Conservation (phyloP, 495 filamentous ascomycete genomes). For the Cercophora newfieldiana region DNA sequence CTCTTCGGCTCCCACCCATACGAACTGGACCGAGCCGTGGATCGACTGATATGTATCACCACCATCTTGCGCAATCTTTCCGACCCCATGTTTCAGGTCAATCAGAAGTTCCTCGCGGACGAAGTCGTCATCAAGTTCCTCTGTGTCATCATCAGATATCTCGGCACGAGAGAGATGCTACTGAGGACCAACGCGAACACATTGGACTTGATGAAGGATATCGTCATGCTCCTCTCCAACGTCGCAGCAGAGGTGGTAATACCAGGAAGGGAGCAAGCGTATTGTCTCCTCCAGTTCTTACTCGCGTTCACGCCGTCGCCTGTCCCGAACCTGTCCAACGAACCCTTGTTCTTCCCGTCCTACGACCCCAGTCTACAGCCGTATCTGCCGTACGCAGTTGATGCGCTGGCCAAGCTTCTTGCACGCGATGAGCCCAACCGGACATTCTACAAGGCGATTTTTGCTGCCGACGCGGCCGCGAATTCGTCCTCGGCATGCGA, state of each 20-base stretch:
- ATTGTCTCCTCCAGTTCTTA: slow-evolving; percentile 84
- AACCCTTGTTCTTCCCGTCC: slow-evolving; percentile 69
- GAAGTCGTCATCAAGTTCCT: slow-evolving; percentile 76
- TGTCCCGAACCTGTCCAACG: slow-evolving; percentile 52
- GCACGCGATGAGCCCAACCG: slow-evolving; percentile 93
- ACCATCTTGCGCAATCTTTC: slow-evolving; percentile 93
- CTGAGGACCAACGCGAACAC: slow-evolving; percentile 78
- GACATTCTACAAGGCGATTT: slow-evolving; percentile 75
- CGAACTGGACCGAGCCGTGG: slow-evolving; percentile 81
- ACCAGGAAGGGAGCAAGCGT: slow-evolving; percentile 83
- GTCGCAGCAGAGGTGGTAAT: slow-evolving; percentile 76
- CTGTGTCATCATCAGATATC: slow-evolving; percentile 74
- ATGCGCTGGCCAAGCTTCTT: slow-evolving; percentile 86
- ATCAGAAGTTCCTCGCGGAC: slow-evolving; percentile 69
- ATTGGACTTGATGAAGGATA: slow-evolving; percentile 95
- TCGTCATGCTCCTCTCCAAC: slow-evolving; percentile 85
- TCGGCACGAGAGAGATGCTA: slow-evolving; percentile 88
- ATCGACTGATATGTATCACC: slow-evolving; percentile 84
- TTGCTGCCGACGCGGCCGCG: slow-evolving; percentile 62
- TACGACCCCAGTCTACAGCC: slow-evolving; percentile 80
- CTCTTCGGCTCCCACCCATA: slow-evolving; percentile 77
- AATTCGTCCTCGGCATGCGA: slow-evolving; percentile 62
- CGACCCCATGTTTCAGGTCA: slow-evolving; percentile 60
- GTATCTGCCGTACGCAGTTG: slow-evolving; percentile 85
- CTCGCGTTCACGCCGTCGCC: slow-evolving; percentile 84